phyloP scores from a whole-genome alignment of 805 yeast genomes.

The Scheffersomyces coipomensis region DNA sequence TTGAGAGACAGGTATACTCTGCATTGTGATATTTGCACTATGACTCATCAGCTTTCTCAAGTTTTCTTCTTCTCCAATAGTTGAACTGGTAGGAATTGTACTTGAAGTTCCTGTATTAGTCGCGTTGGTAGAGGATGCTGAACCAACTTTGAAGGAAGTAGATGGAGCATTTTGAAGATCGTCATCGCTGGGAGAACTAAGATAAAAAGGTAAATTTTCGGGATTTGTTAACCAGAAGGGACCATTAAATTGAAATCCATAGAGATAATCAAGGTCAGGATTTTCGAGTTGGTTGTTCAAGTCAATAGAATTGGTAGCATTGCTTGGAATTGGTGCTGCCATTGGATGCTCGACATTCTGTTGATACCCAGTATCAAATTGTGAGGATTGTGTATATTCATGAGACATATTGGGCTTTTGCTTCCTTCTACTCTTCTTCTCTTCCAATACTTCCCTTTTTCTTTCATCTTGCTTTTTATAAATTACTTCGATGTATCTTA shows the following conservation, averaged over 20 bases:
- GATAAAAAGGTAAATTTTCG: constrained; percentile 40
- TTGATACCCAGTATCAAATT: too few relatives aligned
- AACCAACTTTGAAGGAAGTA: background rate
- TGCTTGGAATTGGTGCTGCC: background rate
- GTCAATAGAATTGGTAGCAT: background rate
- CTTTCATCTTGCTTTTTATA: constrained; percentile 14
- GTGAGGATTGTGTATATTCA: too few relatives aligned
- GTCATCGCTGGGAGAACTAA: constrained; percentile 28
- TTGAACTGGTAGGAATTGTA: background rate
- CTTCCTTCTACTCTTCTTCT: constrained; percentile 3
- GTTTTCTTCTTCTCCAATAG: background rate
- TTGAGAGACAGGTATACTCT: background rate
- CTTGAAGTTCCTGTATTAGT: background rate
- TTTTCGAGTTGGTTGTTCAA: constrained; percentile 17
- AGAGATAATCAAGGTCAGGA: constrained; percentile 16
- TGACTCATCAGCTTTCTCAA: background rate
- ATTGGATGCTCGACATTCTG: background rate
- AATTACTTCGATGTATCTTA: constrained; percentile 25
- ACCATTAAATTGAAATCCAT: constrained; percentile 44
- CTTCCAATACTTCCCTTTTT: constrained; percentile 3
- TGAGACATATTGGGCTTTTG: background rate
- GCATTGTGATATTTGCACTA: background rate
- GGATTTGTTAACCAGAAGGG: constrained; percentile 55
- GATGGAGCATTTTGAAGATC: background rate
- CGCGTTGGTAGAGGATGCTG: background rate